Conservation (phyloP, 441 rosid genomes). For the Heliophila coronopifolia region DNA sequence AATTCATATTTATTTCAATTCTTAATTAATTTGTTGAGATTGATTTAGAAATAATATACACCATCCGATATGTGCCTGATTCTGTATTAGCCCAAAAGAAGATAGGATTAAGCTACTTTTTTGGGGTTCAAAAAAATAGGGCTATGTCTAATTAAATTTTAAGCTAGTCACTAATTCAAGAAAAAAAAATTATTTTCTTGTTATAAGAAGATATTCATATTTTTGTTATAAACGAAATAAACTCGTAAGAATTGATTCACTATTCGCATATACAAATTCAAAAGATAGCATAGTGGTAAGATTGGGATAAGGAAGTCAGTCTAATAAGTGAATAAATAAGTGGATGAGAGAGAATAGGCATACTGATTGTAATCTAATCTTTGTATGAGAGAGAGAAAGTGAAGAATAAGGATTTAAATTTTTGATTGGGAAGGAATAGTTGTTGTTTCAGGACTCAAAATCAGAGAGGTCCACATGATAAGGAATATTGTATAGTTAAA, state of each 20-base stretch:
- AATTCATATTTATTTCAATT: too few species aligned
- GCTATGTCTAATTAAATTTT: neutral
- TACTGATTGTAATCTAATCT: constrained; percentile 24
- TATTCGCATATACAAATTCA: neutral
- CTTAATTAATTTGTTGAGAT: too few species aligned
- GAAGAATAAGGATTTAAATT: constrained; percentile 22
- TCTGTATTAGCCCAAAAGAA: too few species aligned
- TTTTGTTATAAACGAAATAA: neutral
- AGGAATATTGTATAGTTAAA: constrained; percentile 12
- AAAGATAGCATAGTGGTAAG: neutral
- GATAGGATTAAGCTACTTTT: neutral
- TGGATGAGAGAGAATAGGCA: constrained; percentile 24
- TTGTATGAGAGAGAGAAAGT: too few species aligned
- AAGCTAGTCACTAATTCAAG: neutral
- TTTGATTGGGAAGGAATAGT: constrained; percentile 21
- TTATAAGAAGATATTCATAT: too few species aligned
- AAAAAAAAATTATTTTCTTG: too few species aligned
- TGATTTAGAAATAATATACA: too few species aligned
- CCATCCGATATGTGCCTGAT: too few species aligned
- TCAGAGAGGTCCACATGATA: constrained; percentile 27
- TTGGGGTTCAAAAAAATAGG: neutral
- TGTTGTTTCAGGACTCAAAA: constrained; percentile 26
- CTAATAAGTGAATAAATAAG: constrained; percentile 17
- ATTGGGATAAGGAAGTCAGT: constrained; percentile 22
- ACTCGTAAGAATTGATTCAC: neutral